These are phyloP conservation scores for Diaporthe longicolla DNA, from an alignment of 2,329 filamentous ascomycete species.

Conservation along the genomic window DNA sequence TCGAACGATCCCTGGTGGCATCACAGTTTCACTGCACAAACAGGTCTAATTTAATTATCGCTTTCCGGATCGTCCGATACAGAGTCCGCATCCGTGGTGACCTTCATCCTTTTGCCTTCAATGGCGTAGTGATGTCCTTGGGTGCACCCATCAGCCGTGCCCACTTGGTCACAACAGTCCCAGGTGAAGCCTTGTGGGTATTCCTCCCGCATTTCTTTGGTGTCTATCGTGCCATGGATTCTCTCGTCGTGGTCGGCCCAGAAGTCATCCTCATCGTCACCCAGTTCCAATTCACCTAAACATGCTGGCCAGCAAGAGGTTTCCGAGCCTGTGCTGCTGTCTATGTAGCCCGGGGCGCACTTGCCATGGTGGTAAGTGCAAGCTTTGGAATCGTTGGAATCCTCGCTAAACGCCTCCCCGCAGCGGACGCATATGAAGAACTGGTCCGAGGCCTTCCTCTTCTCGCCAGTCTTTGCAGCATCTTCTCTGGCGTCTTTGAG, in stretches of 20 bases:
- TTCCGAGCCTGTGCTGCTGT: too few relatives aligned
- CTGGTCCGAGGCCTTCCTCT: neutral
- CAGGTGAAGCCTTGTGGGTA: slow-evolving; percentile 50
- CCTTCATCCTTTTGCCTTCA: slow-evolving; percentile 21
- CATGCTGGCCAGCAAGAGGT: neutral
- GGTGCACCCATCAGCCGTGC: slow-evolving; percentile 38
- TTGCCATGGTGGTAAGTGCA: slow-evolving; percentile 18
- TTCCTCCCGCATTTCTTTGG: slow-evolving; percentile 44
- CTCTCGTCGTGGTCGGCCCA: slow-evolving; percentile 51
- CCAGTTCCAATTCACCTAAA: slow-evolving; percentile 46
- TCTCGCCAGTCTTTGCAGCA: neutral
- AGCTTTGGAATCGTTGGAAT: neutral
- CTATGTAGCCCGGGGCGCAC: neutral
- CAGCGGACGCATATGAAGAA: slow-evolving; percentile 17
- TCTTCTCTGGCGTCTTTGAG: neutral
- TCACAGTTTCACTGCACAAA: neutral
- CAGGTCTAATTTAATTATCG: neutral
- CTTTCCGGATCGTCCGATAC: neutral
- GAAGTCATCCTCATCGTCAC: slow-evolving; percentile 43
- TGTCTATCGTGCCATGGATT: slow-evolving; percentile 49
- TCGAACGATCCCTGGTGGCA: too few relatives aligned
- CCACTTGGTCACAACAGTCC: slow-evolving; percentile 48
- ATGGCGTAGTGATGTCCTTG: slow-evolving; percentile 38
- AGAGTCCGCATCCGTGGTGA: neutral
- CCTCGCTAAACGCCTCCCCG: neutral